Conservation (phyloP, 2,329 filamentous ascomycete genomes). For the Aspergillus tubingensis region DNA sequence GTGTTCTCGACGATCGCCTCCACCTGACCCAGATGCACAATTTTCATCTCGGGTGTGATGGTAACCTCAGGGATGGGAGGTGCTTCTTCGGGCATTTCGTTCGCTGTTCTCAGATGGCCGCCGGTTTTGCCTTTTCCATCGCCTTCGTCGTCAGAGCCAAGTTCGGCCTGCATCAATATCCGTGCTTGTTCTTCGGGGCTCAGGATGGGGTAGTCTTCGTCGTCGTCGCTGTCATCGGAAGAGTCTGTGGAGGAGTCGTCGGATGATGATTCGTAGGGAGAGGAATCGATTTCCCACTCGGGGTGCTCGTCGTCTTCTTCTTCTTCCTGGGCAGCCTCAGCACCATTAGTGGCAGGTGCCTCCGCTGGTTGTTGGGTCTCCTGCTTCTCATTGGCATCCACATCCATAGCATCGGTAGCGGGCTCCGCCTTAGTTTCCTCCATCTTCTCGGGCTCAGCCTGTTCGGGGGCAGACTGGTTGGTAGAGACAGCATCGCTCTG, state of each 20-base stretch:
- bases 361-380: conserved; percentile 4
- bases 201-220: conserved; percentile 69
- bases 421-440: conserved; percentile 9
- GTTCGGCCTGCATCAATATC: conserved; percentile 81
- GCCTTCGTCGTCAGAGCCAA: conserved; percentile 75
- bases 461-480: background rate
- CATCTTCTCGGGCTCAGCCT: conserved; percentile 5
- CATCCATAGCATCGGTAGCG: conserved; percentile 30
- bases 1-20: conserved; percentile 77
- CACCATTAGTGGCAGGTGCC: conserved; percentile 11
- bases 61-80: conserved; percentile 74
- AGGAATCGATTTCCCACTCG: conserved; percentile 84
- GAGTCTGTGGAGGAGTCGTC: conserved; percentile 64
- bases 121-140: conserved; percentile 51
- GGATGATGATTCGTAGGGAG: conserved; percentile 68
- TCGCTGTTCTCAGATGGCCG: conserved; percentile 71
- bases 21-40: conserved; percentile 73
- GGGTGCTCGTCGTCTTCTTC: conserved; percentile 56
- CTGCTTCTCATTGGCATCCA: conserved; percentile 20
- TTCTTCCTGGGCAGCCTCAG: conserved; percentile 27
- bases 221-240: conserved; percentile 56
- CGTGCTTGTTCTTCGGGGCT: conserved; percentile 80
- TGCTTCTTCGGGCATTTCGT: conserved; percentile 68
- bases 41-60: conserved; percentile 75
- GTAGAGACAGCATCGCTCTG: background rate